phyloP scores from a whole-genome alignment of 306 rosid species.

The Sesbania bispinosa region DNA sequence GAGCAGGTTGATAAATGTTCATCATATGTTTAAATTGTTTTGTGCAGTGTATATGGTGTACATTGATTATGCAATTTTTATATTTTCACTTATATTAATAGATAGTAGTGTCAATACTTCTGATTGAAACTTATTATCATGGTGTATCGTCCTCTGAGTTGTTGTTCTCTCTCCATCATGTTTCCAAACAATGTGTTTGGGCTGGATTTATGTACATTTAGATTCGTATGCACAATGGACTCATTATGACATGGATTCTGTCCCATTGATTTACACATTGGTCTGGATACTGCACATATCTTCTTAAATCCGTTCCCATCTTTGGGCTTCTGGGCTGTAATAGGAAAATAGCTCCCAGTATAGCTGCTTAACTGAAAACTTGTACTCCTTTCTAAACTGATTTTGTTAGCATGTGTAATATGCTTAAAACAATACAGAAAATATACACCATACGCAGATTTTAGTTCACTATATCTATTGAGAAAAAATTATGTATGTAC shows the following conservation, averaged over 20 bases:
- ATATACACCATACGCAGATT: background rate
- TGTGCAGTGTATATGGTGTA: background rate
- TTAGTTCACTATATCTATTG: background rate
- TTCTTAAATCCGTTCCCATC: background rate
- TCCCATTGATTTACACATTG: background rate
- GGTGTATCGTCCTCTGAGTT: background rate
- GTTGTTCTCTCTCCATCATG: background rate
- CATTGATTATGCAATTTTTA: background rate
- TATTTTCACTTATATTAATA: background rate
- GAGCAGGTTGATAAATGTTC: constrained; percentile 54
- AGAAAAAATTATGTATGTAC: background rate
- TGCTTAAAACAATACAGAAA: background rate
- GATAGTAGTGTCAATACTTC: background rate
- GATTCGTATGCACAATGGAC: background rate
- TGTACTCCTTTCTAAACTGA: constrained; percentile 2
- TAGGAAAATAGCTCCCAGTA: too few relatives aligned
- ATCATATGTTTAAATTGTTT: constrained; percentile 1
- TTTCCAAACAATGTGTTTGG: background rate
- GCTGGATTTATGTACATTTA: background rate
- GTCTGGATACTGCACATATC: background rate
- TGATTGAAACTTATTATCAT: background rate
- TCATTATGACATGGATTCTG: background rate
- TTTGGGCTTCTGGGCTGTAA: background rate
- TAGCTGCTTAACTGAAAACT: too few relatives aligned
- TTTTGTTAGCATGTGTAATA: background rate